phyloP scores from a whole-genome alignment of 1,284 basidiomycete genomes.

The Apiotrichum gracile region DNA sequence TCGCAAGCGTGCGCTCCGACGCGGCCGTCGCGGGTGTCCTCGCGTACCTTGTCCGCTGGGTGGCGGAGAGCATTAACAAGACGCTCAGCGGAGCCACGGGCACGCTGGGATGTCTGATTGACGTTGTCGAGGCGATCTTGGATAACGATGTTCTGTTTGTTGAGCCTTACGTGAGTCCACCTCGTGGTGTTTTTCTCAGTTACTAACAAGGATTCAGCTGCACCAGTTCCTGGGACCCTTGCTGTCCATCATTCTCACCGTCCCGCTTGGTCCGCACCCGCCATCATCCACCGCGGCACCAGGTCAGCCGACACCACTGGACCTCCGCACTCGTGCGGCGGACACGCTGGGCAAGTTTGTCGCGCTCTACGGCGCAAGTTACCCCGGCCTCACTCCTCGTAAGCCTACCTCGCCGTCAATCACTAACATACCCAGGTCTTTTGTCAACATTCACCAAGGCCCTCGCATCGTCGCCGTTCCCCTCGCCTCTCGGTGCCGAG shows the following conservation, averaged over 20 bases:
- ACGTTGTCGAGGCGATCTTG: slow-evolving; percentile 72
- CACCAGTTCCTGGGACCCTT: slow-evolving; percentile 93
- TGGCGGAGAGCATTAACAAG: slow-evolving; percentile 76
- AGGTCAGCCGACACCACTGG: slow-evolving; percentile 34
- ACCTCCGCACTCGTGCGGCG: slow-evolving; percentile 67
- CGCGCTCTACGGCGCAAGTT: slow-evolving; percentile 48
- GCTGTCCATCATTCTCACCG: slow-evolving; percentile 82
- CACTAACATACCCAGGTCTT: slow-evolving; percentile 55
- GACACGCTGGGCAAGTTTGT: slow-evolving; percentile 73
- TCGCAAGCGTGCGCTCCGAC: slow-evolving; percentile 81
- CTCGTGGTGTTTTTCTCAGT: neutral
- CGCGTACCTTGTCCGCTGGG: slow-evolving; percentile 92
- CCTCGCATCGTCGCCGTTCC: slow-evolving; percentile 49
- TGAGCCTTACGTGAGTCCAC: slow-evolving; percentile 79
- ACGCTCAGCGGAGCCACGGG: slow-evolving; percentile 52
- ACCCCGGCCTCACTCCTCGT: slow-evolving; percentile 51
- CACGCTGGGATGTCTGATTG: slow-evolving; percentile 71
- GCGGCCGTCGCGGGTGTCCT: slow-evolving; percentile 90
- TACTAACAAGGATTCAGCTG: slow-evolving; percentile 54
- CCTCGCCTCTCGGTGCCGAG: slow-evolving; percentile 36
- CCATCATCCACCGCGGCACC: slow-evolving; percentile 28
- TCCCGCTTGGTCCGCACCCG: slow-evolving; percentile 55
- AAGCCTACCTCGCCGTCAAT: slow-evolving; percentile 6
- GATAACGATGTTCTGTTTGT: slow-evolving; percentile 86
- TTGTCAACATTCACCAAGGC: slow-evolving; percentile 88